Base-by-base conservation (phyloP, 73 alveolate genomes). In the Urostyla sp. region DNA sequence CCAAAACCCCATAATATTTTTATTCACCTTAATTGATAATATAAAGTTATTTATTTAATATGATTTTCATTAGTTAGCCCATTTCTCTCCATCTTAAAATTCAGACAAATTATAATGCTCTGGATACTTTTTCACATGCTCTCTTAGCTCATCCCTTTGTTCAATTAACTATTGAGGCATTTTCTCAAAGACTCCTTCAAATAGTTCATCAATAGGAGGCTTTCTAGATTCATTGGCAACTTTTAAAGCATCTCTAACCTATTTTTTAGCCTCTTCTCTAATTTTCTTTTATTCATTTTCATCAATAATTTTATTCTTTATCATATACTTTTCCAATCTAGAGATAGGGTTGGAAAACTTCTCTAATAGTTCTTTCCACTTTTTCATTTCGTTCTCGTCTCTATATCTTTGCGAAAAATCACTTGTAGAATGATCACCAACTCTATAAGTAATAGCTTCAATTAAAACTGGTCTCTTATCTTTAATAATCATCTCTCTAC, bases 361-460 rank as follows among this genome's bases (percentile, higher is more conserved):
- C 27, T 37, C 61, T 7, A 63, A 23, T 43, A 85, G 69, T 73
- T 72, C 91, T 21, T 78, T 85, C 94, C 72, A 73, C 58, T 75
- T 87, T 89, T 61, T 81, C 92, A 91, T 91, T 77, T 91, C 97
- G 38, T 63, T 88, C 44, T 89, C 93, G 37, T 85, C 80, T 86
- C 95, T 89, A 54, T 89, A 92, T 52, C 88, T 67, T 57, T 88
- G 86, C 23, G 94, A 80, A 80, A 88, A 92, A 75, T 95, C 99
- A 53, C 96, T 80, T 20, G 99, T 95, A 28, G 98, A 92, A 59
- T 95, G 99, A 69, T 94, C 98, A 18, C 99, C 99, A 75, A 59
- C 97, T 89, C 98, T 89, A 73, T 95, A 95, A 52, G 98, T 85
- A 77, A 95, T 95, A 35, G 91, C 94, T 83, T 95, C 99, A 58